Evolutionary conservation across 257 asterid species (phyloP), one percentile per base, ranked within the genome.

Genomic region (Ehretia macrophylla): DNA sequence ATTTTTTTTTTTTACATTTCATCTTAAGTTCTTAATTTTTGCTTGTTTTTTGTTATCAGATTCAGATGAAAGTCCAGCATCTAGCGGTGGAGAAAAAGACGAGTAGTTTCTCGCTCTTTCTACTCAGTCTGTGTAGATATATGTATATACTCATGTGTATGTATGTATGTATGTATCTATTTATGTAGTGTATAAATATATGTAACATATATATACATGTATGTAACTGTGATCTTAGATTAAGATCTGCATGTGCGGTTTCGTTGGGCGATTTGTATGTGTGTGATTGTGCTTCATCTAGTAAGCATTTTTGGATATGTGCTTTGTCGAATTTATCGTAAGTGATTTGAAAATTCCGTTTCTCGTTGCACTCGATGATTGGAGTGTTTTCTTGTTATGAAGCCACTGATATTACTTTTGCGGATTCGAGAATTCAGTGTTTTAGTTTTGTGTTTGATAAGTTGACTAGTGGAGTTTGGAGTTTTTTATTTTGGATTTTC

Each of bases 91-190:
- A 45, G 95, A 82, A 44, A 76, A 82, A 60, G 90, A 86, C 63
- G 97, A 90, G 97, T 90, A 81, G n/a, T n/a, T n/a, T n/a, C n/a
- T n/a, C n/a, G n/a, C n/a, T n/a, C 64, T 52, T 58, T 35, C 55
- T 32, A 61, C 53, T 67, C 56, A n/a, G n/a, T 48, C 18, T 62
- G 9, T 60, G 39, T 69, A 62, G 64, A 42, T 57, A 23, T 73
- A 66, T 56, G 51, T 38, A 22, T 63, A 27, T 68, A n/a, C n/a
- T n/a, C n/a, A 51, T 72, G 65, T 69, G 55, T 59, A 50, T 63
- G 65, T 62, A 17, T 59, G 56, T 63, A 35, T 55, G 37, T 77
- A 73, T 64, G 23, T 58, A 48, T 38, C 55, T 58, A 17, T 44
- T 18, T 59, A 42, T 10, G 47, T 38, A 48, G 63, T 62, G 67